Evolutionary conservation across 2,329 filamentous ascomycete species (phyloP), one percentile per base, ranked within the genome.

Genomic region (Myriosclerotinia duriaeana): DNA sequence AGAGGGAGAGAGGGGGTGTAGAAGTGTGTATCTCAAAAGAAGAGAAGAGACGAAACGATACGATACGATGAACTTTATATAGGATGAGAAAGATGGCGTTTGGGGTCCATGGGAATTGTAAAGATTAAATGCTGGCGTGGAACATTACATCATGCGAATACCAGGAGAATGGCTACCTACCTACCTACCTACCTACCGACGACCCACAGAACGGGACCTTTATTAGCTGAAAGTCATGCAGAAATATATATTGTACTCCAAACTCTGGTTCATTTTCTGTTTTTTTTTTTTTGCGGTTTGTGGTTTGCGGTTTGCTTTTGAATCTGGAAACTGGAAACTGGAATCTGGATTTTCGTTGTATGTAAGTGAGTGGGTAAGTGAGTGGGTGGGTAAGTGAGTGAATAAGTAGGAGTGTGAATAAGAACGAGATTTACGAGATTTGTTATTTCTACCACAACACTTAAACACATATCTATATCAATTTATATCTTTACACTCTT

Each of bases 221-320:
- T 50, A 40, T 48, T 54, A 67, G 66, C 62, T 66, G 38, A 61
- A 66, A 61, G 66, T 65, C 48, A 67, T 67, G 66, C 17, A 65
- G 66, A 61, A 67, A 67, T 67, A 67, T 48, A 59, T 59, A 50
- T 62, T 60, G 44, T 60, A 65, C 66, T 67, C 66, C 62, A 55
- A 60, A 36, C 38, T 65, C 14, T 5, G 36, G 17, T 4, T 22
- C 17, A 6, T 22, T 48, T 15, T 26, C 46, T 17, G 4, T 14
- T 48, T 34, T 11, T 4, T 34, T 11, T 4, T 17, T 26, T 15
- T 42, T 62, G 7, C 15, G 30, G 7, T 26, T 55, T 40, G 53
- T 22, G 11, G n/a, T 26, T 36, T 22, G 46, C 17, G 46, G 40
- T 34, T 34, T 34, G 30, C 30, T 34, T 34, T 34, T 34, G 30